Evolutionary conservation across 805 yeast genomes (phyloP).

Genomic region (Tetrapisispora pingtungensis): DNA sequence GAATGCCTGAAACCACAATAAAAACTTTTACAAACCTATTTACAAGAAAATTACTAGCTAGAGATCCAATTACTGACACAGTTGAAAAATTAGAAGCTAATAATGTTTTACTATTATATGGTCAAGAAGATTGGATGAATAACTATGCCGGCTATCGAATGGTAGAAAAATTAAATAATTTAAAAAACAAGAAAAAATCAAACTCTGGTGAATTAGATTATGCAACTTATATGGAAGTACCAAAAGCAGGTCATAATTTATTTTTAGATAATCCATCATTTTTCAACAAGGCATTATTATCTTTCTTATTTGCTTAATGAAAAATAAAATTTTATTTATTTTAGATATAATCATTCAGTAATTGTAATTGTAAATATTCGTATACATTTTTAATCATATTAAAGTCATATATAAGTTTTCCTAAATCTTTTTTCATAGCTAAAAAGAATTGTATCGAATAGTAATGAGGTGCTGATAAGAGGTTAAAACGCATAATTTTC

Average conservation of each 20-base stretch:
- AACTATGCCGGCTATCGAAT: conserved; percentile 38
- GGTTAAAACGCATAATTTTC: too few species aligned
- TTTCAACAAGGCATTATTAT: conserved; percentile 40
- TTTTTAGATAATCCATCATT: conserved; percentile 53
- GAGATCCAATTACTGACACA: conserved; percentile 57
- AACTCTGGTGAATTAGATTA: background rate
- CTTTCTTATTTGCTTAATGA: conserved; percentile 12
- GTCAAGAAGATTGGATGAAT: conserved; percentile 69
- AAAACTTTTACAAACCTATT: conserved; percentile 24
- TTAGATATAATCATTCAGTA: too few species aligned
- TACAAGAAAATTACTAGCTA: conserved; percentile 37
- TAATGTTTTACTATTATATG: conserved; percentile 43
- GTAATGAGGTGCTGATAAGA: too few species aligned
- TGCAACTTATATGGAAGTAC: conserved; percentile 17
- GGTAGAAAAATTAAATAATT: conserved; percentile 9
- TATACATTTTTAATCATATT: too few species aligned
- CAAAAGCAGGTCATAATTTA: conserved; percentile 64
- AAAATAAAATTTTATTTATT: background rate
- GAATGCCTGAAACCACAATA: conserved; percentile 13
- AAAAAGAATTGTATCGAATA: too few species aligned
- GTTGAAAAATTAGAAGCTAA: conserved; percentile 29
- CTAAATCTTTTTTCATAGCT: too few species aligned
- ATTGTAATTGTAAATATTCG: too few species aligned
- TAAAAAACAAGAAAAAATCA: conserved; percentile 3
- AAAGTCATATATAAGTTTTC: too few species aligned